Evolutionary conservation across 495 filamentous ascomycete species (phyloP).

Genomic region (Aspergillus haitiensis): DNA sequence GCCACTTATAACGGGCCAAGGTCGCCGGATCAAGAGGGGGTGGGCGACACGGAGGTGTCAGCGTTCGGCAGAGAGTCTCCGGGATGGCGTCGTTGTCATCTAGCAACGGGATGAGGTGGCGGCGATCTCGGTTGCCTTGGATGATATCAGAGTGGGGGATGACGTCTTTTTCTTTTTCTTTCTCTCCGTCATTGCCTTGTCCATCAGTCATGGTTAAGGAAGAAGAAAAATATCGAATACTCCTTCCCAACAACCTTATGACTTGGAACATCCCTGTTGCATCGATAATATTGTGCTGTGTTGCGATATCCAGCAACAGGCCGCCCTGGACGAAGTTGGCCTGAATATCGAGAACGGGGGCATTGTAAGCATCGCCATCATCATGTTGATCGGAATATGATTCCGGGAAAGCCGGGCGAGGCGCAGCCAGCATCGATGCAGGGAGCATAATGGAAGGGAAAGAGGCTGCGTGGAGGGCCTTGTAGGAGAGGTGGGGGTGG

Average conservation of each 20-base stretch:
- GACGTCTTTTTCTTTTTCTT: not conserved
- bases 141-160: slow-evolving; percentile 25
- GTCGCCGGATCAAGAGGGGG: not conserved
- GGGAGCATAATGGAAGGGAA: slow-evolving; percentile 35
- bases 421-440: slow-evolving; percentile 22
- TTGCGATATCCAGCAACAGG: slow-evolving; percentile 30
- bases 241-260: slow-evolving; percentile 34
- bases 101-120: slow-evolving; percentile 34
- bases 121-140: slow-evolving; percentile 36
- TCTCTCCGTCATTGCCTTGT: too few relatives aligned
- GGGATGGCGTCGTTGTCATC: slow-evolving; percentile 25
- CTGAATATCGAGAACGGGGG: slow-evolving; percentile 35
- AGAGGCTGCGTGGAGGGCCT: slow-evolving; percentile 22
- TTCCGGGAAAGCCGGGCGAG: slow-evolving; percentile 33
- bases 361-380: slow-evolving; percentile 21
- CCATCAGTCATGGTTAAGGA: not conserved
- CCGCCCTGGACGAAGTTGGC: slow-evolving; percentile 40
- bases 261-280: slow-evolving; percentile 38
- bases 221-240: slow-evolving; percentile 19
- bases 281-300: slow-evolving; percentile 47
- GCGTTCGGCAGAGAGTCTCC: slow-evolving; percentile 2
- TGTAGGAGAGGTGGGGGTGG: slow-evolving; percentile 23
- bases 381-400: slow-evolving; percentile 25
- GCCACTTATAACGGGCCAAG: slow-evolving; percentile 21
- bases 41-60: not conserved